Percentiles rank a stretch among this genome's conserved stretches.
Conservation (phyloP, 306 rosid genomes). For the Hippophae tibetana region DNA sequence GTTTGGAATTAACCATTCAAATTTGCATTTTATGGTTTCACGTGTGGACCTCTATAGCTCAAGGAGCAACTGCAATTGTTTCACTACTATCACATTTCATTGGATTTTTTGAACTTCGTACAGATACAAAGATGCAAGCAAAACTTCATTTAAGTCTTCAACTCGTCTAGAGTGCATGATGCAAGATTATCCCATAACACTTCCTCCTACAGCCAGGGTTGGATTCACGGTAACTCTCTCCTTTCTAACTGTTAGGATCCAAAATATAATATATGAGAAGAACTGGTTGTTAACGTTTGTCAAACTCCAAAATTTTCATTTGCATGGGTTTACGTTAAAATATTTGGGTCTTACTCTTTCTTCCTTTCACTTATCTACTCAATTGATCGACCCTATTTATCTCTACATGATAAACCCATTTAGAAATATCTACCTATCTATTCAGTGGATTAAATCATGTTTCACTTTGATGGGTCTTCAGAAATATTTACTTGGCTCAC, state of each 20-base stretch:
- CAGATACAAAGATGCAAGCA: slow-evolving; percentile 94
- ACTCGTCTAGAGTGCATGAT: slow-evolving; percentile 96
- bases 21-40: background rate
- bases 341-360: no score
- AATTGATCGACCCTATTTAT: no score
- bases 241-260: background rate
- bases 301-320: no score
- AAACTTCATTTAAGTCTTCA: slow-evolving; percentile 87
- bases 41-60: background rate
- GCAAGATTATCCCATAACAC: slow-evolving; percentile 96
- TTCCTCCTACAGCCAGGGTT: slow-evolving; percentile 80
- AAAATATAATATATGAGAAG: background rate
- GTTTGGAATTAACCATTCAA: background rate
- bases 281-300: no score
- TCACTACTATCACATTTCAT: background rate
- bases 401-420: no score
- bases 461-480: no score
- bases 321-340: no score
- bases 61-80: background rate
- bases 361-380: no score
- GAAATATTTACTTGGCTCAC: no score
- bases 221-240: slow-evolving; percentile 79
- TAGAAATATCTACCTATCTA: no score
- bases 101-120: slow-evolving; percentile 15
- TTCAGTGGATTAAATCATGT: no score